Evolutionary conservation across 2,329 filamentous ascomycete genomes (phyloP).

Genomic region (Colletotrichum sp.): DNA sequence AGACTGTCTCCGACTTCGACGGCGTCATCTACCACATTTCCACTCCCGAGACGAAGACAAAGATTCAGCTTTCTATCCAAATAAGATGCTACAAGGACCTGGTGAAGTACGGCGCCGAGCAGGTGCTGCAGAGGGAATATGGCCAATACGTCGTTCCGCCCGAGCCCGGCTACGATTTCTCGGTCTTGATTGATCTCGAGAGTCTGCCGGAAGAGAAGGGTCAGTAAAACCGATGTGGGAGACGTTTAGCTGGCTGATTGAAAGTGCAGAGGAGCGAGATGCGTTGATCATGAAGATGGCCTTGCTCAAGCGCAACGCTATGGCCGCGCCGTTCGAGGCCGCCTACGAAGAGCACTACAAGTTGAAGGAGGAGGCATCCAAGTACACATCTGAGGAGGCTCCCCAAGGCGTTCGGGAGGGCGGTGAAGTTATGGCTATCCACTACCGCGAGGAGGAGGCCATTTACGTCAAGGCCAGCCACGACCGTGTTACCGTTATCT

Average conservation of each 20-base stretch:
- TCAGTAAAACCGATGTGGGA: constrained; percentile 34
- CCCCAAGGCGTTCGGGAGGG: constrained; percentile 90
- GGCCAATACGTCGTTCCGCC: constrained; percentile 86
- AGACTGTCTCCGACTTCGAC: constrained; percentile 98
- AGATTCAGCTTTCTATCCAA: constrained; percentile 92
- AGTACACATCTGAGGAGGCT: constrained; percentile 92
- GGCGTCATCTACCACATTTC: constrained; percentile 99
- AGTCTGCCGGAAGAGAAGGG: constrained; percentile 81
- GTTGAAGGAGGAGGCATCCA: constrained; percentile 85
- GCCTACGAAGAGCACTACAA: constrained; percentile 93
- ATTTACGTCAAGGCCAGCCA: constrained; percentile 98
- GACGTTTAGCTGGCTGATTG: not conserved
- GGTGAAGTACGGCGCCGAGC: constrained; percentile 88
- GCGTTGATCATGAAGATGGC: constrained; percentile 87
- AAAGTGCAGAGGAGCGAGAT: constrained; percentile 73
- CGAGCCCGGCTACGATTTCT: constrained; percentile 96
- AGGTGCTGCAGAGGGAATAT: constrained; percentile 93
- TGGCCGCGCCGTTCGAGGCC: constrained; percentile 98
- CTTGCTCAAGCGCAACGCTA: constrained; percentile 94
- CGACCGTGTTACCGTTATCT: constrained; percentile 98
- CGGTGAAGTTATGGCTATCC: constrained; percentile 92
- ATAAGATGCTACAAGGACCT: constrained; percentile 96
- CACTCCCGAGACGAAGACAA: constrained; percentile 90
- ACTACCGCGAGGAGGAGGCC: constrained; percentile 98
- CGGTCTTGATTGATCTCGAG: constrained; percentile 87